A percentile compares a stretch with the other conserved stretches of the same genome.
These are phyloP conservation scores for Fusarium staphyleae DNA, from an alignment of 2,329 filamentous ascomycete species.

Conservation along the genomic window DNA sequence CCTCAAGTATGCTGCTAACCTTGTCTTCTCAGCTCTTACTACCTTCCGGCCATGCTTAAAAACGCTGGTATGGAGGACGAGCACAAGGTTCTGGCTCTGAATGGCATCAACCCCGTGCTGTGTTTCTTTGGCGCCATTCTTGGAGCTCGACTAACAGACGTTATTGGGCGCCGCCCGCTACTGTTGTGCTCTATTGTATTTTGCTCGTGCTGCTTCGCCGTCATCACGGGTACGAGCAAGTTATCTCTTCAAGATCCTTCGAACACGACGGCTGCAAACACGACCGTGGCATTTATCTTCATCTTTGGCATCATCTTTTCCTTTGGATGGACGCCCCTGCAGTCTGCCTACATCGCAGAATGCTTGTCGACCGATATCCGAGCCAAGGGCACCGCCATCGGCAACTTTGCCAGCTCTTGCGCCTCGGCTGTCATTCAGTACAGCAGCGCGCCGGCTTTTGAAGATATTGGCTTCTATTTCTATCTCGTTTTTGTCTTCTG, in stretches of 20 bases:
- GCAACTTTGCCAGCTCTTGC: slow-evolving; percentile 50
- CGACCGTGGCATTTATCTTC: slow-evolving; percentile 58
- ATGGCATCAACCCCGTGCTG: slow-evolving; percentile 61
- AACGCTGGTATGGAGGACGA: slow-evolving; percentile 60
- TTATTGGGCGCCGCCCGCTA: slow-evolving; percentile 63
- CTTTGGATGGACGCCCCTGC: slow-evolving; percentile 58
- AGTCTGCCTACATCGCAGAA: slow-evolving; percentile 59
- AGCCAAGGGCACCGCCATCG: slow-evolving; percentile 54
- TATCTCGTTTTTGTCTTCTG: slow-evolving; percentile 56
- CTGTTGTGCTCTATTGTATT: slow-evolving; percentile 57
- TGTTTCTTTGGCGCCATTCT: slow-evolving; percentile 58
- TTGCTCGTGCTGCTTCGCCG: slow-evolving; percentile 55
- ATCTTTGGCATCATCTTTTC: slow-evolving; percentile 60
- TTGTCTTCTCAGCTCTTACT: slow-evolving; percentile 52
- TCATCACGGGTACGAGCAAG: slow-evolving; percentile 58
- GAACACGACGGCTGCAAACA: slow-evolving; percentile 50
- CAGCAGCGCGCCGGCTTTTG: slow-evolving; percentile 52
- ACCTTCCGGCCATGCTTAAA: slow-evolving; percentile 60
- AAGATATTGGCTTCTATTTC: slow-evolving; percentile 54
- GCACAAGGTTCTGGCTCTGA: slow-evolving; percentile 57
- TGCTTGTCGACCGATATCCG: slow-evolving; percentile 54
- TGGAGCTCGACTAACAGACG: slow-evolving; percentile 64
- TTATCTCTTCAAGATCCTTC: slow-evolving; percentile 47
- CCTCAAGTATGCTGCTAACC: neutral
- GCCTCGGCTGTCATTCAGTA: slow-evolving; percentile 54